Evolutionary conservation across 345 rosid species (phyloP), one percentile per base, ranked within the genome.

Genomic region (Citrus trifoliata): DNA sequence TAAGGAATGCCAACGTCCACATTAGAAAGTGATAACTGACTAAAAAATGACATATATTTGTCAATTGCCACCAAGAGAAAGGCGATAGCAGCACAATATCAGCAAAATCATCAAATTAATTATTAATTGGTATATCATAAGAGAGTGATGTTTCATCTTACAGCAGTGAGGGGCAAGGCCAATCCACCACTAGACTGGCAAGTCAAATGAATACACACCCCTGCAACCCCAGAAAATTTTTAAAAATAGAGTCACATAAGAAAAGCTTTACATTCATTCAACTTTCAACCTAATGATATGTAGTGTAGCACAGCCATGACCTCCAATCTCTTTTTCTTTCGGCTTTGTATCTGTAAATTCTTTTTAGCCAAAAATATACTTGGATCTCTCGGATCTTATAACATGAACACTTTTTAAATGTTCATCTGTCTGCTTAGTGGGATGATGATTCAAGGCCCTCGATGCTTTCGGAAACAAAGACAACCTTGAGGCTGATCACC

Each of bases 401-500:
- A 18, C 13, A 71, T 9, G 7, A 33, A 53, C 30, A 51, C 66
- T 51, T 21, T 21, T 21, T 79, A 71, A 64, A 22, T 48, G 35
- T 74, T 73, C 55, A 71, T 70, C 56, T 69, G 67, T 67, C 60
- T 70, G 79, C 73, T 53, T 35, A 21, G 56, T 38, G 27, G 64
- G 73, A 27, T 27, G 28, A n/a, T 67, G 63, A 6, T 67, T 92
- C 79, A 96, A 64, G 98, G 99, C 28, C 98, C 99, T 79, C 99
- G 92, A 25, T 78, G 33, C 90, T 80, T 93, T 71, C 93, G 82
- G 88, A 96, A 91, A 89, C 99, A 96, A 79, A 96, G 81, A 75
- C 98, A 96, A 71, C 98, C 89, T 25, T 91, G 87, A 40, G 88
- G 88, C 80, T 96, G 98, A 87, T 96, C 99, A 0, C 33, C 75